Evolutionary conservation across 1,284 basidiomycete genomes (phyloP), one percentile per base, ranked within the genome.

Genomic region (Malassezia caprae): DNA sequence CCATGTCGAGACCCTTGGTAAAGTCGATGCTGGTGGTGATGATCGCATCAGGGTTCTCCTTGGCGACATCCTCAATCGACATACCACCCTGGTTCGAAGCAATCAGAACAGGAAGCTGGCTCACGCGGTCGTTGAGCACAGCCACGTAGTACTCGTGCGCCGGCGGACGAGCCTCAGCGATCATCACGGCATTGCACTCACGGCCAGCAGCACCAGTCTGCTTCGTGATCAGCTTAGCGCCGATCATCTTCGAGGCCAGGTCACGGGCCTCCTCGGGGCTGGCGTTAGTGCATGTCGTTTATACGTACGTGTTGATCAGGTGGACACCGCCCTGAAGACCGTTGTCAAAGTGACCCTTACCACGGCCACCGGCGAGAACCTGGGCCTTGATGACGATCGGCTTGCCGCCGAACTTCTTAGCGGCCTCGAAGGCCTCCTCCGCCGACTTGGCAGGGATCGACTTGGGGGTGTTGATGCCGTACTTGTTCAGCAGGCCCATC

Each of bases 11-110:
- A 24, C 94, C 94, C 26, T 83, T 86, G 59, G 86, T 80, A 69
- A 88, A 90, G 77, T 87, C 80, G 72, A 99, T 90, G 43, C 88
- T 87, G 12, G 88, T 91, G 50, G 93, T 96, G 75, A 98, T 90
- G 77, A 99, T 98, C 30, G 94, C 89, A 42, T 81, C 80, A 32
- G 94, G 94, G 73, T 91, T 89, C 71, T 96, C 90, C 48, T 88
- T 88, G n/a, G 94, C 94, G 47, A 99, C 94, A 72, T 99, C 94
- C 78, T 99, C 94, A 74, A 99, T 99, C 80, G 90, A 94, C 76
- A 77, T 78, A 53, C 77, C 76, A 46, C 76, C 77, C 76, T 96
- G 90, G 51, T 82, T 82, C 39, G 94, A 98, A 21, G 87, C 87
- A 59, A 99, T 90, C 53, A 99, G 82, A 24, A 96, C 93, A 47